Evolutionary conservation across 2,329 filamentous ascomycete species (phyloP).

Genomic region (Pestalotiopsis sp.): DNA sequence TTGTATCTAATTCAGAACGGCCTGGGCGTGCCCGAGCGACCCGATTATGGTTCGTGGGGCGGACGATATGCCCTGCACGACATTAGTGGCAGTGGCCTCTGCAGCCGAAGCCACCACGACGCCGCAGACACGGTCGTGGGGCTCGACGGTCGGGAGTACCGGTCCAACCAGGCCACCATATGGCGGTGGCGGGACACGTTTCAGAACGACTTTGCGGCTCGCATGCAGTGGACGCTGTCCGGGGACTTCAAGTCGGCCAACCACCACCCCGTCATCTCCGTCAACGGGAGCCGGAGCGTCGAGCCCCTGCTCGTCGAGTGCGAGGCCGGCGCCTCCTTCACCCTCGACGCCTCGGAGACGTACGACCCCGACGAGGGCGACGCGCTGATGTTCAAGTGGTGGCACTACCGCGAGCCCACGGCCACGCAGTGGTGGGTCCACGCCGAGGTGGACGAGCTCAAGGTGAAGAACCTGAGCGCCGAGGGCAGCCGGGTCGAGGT

Average conservation of each 20-base stretch:
- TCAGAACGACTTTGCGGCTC: constrained; percentile 25
- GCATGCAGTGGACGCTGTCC: constrained; percentile 23
- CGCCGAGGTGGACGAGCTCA: not conserved
- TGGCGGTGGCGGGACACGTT: constrained; percentile 26
- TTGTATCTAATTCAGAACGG: constrained; percentile 52
- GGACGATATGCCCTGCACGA: constrained; percentile 40
- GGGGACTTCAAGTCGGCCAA: constrained; percentile 25
- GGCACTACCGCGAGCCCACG: constrained; percentile 38
- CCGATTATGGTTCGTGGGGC: constrained; percentile 52
- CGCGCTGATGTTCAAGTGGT: constrained; percentile 44
- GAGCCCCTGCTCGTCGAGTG: constrained; percentile 36
- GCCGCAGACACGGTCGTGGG: constrained; percentile 18
- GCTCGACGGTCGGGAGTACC: constrained; percentile 15
- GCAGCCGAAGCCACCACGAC: constrained; percentile 12
- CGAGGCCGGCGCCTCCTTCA: constrained; percentile 35
- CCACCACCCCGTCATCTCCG: constrained; percentile 44
- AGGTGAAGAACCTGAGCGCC: not conserved
- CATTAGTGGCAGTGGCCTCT: not conserved
- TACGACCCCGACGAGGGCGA: constrained; percentile 42
- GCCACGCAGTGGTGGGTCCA: not conserved
- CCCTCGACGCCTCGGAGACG: constrained; percentile 41
- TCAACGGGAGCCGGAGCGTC: constrained; percentile 40
- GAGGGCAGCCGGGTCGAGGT: not conserved
- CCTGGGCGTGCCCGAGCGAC: constrained; percentile 46
- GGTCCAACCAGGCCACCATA: constrained; percentile 17